These are phyloP conservation scores for Termitomyces sp. DNA, from an alignment of 768 basidiomycete species.

Conservation along the genomic window DNA sequence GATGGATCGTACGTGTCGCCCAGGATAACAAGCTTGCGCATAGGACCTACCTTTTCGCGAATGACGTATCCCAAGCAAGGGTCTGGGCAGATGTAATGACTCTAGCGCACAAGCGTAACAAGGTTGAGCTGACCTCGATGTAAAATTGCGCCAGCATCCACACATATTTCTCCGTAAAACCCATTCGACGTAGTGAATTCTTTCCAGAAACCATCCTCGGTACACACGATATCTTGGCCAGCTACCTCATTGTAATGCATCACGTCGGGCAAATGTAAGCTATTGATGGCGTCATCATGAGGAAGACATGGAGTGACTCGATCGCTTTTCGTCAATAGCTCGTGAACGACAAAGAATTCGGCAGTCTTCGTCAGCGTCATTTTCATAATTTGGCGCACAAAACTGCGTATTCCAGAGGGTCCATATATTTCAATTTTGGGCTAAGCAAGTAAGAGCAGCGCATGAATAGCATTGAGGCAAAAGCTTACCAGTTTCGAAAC, in stretches of 20 bases:
- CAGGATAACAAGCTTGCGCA: slow-evolving; percentile 65
- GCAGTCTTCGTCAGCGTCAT: slow-evolving; percentile 59
- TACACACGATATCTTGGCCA: slow-evolving; percentile 54
- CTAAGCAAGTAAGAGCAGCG: slow-evolving; percentile 17
- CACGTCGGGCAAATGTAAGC: slow-evolving; percentile 23
- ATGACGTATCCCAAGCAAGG: slow-evolving; percentile 79
- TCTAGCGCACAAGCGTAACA: background rate
- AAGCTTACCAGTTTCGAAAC: slow-evolving; percentile 14
- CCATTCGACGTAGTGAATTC: slow-evolving; percentile 38
- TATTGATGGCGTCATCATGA: slow-evolving; percentile 12
- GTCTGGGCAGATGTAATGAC: slow-evolving; percentile 31
- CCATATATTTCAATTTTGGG: slow-evolving; percentile 71
- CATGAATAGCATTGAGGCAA: background rate
- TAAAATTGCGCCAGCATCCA: slow-evolving; percentile 69
- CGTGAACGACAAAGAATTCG: slow-evolving; percentile 71
- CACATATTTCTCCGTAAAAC: slow-evolving; percentile 35
- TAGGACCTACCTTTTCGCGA: slow-evolving; percentile 42
- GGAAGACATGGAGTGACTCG: slow-evolving; percentile 42
- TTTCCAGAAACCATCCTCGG: slow-evolving; percentile 61
- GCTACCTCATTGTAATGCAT: slow-evolving; percentile 60
- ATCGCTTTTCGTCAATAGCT: slow-evolving; percentile 60
- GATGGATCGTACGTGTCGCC: slow-evolving; percentile 74
- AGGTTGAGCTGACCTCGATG: slow-evolving; percentile 56
- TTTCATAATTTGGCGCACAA: slow-evolving; percentile 64
- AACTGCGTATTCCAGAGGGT: slow-evolving; percentile 68